Base-by-base conservation (phyloP, 495 filamentous ascomycete species). In the Tuber melanosporum region DNA sequence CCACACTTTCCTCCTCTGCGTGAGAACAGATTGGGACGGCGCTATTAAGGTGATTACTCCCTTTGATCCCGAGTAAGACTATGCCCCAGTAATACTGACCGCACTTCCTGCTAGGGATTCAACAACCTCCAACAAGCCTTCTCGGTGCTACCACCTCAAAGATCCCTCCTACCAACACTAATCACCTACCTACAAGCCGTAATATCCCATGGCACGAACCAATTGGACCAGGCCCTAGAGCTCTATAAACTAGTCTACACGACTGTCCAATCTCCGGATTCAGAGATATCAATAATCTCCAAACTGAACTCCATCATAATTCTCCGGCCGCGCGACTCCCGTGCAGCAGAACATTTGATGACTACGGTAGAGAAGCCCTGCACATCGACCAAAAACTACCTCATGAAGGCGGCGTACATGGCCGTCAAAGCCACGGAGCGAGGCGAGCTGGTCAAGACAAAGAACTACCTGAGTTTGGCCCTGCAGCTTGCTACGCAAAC, bases 261-360 rank as follows among this genome's bases (percentile, higher is more conserved):
- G 86, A 44, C 82, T 81, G 26, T 85, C 79, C 74, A 87, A 81
- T 76, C 84, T 81, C 84, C 78, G 49, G 87, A 88, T 71, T 87
- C 89, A 5, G 93, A 97, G 77, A 85, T 96, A 32, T 86, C 90
- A 14, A 88, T 97, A 71, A 88, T 98, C 17, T 92, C 93, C 7
- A 86, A 90, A 7, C 88, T 99, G 76, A 98, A 97, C 84, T 88
- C 88, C 39, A 85, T 97, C 42, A 91, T 94, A 83, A 95, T 98
- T 74, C 86, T 97, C 78, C 92, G 94, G 70, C 86, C 90, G 52
- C 88, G 88, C 12, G 77, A 83, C 0, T 88, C 91, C 42, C 85
- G 85, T 57, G 83, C 88, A 75, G 85, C 86, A 9, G 85, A 82
- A 43, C 83, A 86, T 9, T 83, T 95, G 3, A 84, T 97, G n/a